phyloP scores from a whole-genome alignment of 139 green algal species.

The Marvania coccoides region DNA sequence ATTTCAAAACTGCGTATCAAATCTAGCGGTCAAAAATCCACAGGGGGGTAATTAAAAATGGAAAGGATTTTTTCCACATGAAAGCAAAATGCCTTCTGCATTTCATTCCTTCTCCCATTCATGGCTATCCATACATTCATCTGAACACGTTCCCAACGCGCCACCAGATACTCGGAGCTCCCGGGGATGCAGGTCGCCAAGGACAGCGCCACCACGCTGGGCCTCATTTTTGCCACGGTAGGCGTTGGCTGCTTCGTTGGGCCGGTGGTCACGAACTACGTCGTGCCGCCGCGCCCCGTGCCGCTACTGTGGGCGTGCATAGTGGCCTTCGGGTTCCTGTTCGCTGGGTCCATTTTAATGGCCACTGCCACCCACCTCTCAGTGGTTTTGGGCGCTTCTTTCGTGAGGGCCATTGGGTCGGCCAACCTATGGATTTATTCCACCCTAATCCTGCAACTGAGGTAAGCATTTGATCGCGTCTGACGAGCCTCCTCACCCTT shows the following conservation, averaged over 20 bases:
- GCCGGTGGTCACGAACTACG: conserved; percentile 27
- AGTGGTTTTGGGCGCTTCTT: conserved; percentile 19
- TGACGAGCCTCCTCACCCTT: too few species aligned
- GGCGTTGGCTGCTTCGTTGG: conserved; percentile 41
- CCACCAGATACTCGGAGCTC: conserved; percentile 17
- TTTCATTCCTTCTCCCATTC: too few species aligned
- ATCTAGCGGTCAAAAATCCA: too few species aligned
- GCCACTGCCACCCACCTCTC: conserved; percentile 11
- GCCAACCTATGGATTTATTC: conserved; percentile 37
- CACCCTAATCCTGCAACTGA: conserved; percentile 38
- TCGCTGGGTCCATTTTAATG: conserved; percentile 12
- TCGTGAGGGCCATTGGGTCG: conserved; percentile 2
- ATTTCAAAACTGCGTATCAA: too few species aligned
- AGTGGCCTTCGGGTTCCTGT: conserved; percentile 11
- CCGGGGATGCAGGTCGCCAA: conserved; percentile 23
- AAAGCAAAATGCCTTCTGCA: too few species aligned
- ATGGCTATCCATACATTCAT: too few species aligned
- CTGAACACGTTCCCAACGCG: too few species aligned
- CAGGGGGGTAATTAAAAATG: too few species aligned
- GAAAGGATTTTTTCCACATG: too few species aligned
- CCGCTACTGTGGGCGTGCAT: conserved; percentile 12
- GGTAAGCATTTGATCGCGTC: too few species aligned
- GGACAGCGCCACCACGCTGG: conserved; percentile 23
- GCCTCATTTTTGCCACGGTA: conserved; percentile 39
- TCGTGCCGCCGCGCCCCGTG: background rate